Percentiles rank a stretch among this genome's conserved stretches.
Evolutionary conservation across 2,329 filamentous ascomycete species (phyloP).

Genomic region (Trichophaea hybrida): DNA sequence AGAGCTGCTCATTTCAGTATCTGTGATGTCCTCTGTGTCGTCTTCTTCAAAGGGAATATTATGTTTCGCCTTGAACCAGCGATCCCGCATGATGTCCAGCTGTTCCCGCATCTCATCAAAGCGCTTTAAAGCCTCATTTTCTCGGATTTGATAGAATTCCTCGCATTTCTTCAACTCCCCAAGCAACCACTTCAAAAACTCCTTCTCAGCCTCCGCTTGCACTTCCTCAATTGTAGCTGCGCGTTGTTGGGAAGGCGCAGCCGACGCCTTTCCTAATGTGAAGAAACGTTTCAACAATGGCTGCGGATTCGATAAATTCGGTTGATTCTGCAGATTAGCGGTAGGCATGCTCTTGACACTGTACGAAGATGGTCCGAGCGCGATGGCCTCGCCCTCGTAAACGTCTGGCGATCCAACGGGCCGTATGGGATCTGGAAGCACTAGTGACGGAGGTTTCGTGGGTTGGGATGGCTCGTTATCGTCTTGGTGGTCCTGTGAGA

Average conservation of each 20-base stretch:
- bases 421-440: constrained; percentile 22
- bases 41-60: constrained; percentile 30
- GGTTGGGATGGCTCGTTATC: too few relatives aligned
- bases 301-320: neutral
- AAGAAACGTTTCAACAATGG: constrained; percentile 32
- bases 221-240: constrained; percentile 40
- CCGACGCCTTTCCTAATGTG: constrained; percentile 36
- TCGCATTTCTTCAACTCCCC: constrained; percentile 82
- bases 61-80: constrained; percentile 55
- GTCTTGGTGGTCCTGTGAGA: too few relatives aligned
- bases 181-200: constrained; percentile 79
- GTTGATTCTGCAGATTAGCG: neutral
- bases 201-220: constrained; percentile 58
- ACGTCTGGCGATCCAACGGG: constrained; percentile 1
- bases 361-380: neutral
- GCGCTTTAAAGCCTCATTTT: constrained; percentile 65
- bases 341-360: neutral
- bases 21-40: constrained; percentile 27
- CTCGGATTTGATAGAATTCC: constrained; percentile 73
- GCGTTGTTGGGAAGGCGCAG: constrained; percentile 31
- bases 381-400: neutral
- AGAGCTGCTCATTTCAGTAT: neutral
- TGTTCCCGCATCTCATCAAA: constrained; percentile 62
- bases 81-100: constrained; percentile 82
- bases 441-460: constrained; percentile 10